Evolutionary conservation across 129 eudicot species (phyloP).

Genomic region (Solidago caesia): DNA sequence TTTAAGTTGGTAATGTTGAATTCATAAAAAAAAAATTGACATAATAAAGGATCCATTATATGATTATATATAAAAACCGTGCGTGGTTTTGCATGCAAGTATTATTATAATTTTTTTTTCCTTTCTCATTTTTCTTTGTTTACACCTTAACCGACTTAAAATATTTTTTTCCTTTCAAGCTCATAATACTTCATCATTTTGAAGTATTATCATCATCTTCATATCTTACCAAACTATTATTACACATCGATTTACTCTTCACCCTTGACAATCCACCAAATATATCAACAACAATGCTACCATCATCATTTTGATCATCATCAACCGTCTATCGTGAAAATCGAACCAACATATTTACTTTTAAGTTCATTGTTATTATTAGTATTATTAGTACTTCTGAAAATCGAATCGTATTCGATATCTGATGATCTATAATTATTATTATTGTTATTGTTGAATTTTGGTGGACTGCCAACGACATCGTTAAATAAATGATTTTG

Average conservation of each 20-base stretch:
- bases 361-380: constrained; percentile 28
- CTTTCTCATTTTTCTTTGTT: too few species aligned
- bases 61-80: too few species aligned
- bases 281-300: constrained; percentile 37
- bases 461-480: constrained; percentile 64
- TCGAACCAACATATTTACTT: constrained; percentile 37
- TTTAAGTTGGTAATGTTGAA: too few species aligned
- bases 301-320: constrained; percentile 65
- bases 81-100: too few species aligned
- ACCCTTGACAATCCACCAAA: constrained; percentile 78
- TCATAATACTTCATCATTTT: too few species aligned
- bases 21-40: too few species aligned
- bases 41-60: too few species aligned
- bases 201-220: constrained; percentile 19
- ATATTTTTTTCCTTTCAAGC: too few species aligned
- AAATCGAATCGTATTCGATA: constrained; percentile 69
- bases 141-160: too few species aligned
- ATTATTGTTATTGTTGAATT: constrained; percentile 32
- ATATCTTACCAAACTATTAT: constrained; percentile 31
- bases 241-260: constrained; percentile 51
- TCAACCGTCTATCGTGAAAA: constrained; percentile 81
- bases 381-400: constrained; percentile 46
- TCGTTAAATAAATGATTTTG: constrained; percentile 46
- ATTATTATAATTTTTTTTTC: too few species aligned
- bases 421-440: constrained; percentile 34